These are phyloP conservation scores for Talaromyces thailandensis DNA, from an alignment of 495 filamentous ascomycete species.

Conservation along the genomic window DNA sequence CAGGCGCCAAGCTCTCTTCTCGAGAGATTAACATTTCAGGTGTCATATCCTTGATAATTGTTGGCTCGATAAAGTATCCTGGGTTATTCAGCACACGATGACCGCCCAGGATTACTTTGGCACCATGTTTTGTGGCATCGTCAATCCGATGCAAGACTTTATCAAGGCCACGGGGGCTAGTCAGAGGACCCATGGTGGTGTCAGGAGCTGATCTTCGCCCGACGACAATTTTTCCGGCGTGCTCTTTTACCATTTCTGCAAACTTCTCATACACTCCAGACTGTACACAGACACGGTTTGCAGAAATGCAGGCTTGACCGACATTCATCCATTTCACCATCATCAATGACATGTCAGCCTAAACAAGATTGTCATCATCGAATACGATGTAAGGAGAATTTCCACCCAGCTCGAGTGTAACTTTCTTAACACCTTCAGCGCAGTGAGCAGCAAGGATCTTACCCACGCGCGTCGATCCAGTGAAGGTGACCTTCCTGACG, in stretches of 20 bases:
- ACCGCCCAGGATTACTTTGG: slow-evolving; percentile 49
- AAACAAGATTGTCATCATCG: slow-evolving; percentile 44
- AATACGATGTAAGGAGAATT: slow-evolving; percentile 58
- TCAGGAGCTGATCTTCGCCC: slow-evolving; percentile 51
- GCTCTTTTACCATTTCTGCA: slow-evolving; percentile 43
- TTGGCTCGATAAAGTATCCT: slow-evolving; percentile 69
- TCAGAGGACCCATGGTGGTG: slow-evolving; percentile 61
- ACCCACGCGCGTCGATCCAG: slow-evolving; percentile 44
- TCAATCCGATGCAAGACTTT: slow-evolving; percentile 54
- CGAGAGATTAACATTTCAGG: slow-evolving; percentile 54
- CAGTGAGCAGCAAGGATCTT: slow-evolving; percentile 41
- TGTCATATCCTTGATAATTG: slow-evolving; percentile 54
- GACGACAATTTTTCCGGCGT: slow-evolving; percentile 47
- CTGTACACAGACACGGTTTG: slow-evolving; percentile 54
- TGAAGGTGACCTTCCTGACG: slow-evolving; percentile 55
- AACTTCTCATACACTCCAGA: slow-evolving; percentile 31
- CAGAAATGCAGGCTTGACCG: slow-evolving; percentile 53
- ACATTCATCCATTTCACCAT: slow-evolving; percentile 44
- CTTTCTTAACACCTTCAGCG: slow-evolving; percentile 48
- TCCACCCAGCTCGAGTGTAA: slow-evolving; percentile 53
- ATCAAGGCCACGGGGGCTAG: slow-evolving; percentile 52
- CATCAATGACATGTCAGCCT: slow-evolving; percentile 39
- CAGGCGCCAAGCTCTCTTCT: slow-evolving; percentile 65
- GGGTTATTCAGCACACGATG: slow-evolving; percentile 30
- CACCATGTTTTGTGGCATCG: slow-evolving; percentile 54